A percentile compares a stretch with the other conserved stretches of the same genome.
Conservation (phyloP, 176 grass and related monocot genomes). For the Musa itinerans region DNA sequence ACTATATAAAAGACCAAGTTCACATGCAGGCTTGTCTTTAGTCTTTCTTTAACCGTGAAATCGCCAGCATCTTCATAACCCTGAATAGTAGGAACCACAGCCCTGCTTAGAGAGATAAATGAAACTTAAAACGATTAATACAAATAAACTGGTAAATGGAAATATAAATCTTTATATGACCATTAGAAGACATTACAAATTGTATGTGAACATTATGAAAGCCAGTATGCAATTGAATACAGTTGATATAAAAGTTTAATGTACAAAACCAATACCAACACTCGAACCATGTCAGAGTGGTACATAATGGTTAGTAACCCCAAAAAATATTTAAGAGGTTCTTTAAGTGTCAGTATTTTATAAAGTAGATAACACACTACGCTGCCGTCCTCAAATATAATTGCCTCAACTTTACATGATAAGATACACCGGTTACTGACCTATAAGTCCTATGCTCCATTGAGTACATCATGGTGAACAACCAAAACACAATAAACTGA, state of each 20-base stretch:
- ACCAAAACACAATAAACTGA: not conserved
- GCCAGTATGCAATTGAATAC: not conserved
- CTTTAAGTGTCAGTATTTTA: too few species aligned
- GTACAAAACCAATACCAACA: too few species aligned
- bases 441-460: too few species aligned
- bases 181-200: not conserved
- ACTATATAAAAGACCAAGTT: conserved; percentile 96
- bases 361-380: too few species aligned
- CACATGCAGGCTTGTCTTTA: conserved; percentile 84
- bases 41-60: conserved; percentile 95
- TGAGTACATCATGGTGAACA: not conserved
- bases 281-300: too few species aligned
- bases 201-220: not conserved
- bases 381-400: too few species aligned
- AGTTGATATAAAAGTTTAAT: too few species aligned
- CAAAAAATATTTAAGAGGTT: too few species aligned
- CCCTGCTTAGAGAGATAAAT: conserved; percentile 61
- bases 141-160: not conserved
- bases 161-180: not conserved
- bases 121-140: conserved; percentile 11
- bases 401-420: too few species aligned
- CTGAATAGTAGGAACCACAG: conserved; percentile 94
- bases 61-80: conserved; percentile 98
- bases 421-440: too few species aligned
- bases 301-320: too few species aligned